These are phyloP conservation scores for Suillus occidentalis DNA, from an alignment of 768 basidiomycete species.

Conservation along the genomic window DNA sequence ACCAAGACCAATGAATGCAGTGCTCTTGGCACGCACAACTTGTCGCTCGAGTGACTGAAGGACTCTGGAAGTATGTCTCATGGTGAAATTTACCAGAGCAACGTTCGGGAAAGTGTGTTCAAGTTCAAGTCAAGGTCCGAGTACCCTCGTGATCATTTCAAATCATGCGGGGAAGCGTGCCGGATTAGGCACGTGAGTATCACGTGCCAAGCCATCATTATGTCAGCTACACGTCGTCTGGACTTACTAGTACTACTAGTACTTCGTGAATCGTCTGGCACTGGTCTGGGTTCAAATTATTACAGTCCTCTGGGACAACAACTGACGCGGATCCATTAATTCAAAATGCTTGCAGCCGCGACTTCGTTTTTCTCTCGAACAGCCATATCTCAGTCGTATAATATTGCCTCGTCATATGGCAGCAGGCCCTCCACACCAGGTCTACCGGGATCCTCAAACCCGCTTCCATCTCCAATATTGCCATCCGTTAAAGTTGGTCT, in stretches of 20 bases:
- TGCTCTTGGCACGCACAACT: conserved; percentile 45
- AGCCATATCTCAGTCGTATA: conserved; percentile 79
- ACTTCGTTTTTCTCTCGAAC: conserved; percentile 82
- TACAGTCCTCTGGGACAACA: neutral
- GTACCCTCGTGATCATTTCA: neutral
- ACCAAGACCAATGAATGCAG: conserved; percentile 84
- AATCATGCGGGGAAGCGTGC: conserved; percentile 6
- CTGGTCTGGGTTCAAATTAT: neutral
- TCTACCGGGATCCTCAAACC: conserved; percentile 30
- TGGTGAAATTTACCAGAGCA: conserved; percentile 21
- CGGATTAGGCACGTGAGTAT: neutral
- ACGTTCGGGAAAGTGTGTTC: neutral
- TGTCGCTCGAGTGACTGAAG: conserved; percentile 40
- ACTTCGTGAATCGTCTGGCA: neutral
- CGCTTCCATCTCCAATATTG: conserved; percentile 43
- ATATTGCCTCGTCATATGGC: conserved; percentile 45
- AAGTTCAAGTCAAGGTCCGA: neutral
- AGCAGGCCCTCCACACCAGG: conserved; percentile 40
- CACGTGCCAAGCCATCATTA: conserved; percentile 4
- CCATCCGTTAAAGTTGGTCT: conserved; percentile 73
- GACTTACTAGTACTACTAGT: too few relatives aligned
- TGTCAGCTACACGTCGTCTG: conserved; percentile 9
- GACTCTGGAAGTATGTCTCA: conserved; percentile 51
- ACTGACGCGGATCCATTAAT: neutral
- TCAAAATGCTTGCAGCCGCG: conserved; percentile 73